Percentiles rank a stretch among this genome's conserved stretches.
phyloP scores from a whole-genome alignment of 2,329 filamentous ascomycete species.

The Trichoderma koningiopsis region DNA sequence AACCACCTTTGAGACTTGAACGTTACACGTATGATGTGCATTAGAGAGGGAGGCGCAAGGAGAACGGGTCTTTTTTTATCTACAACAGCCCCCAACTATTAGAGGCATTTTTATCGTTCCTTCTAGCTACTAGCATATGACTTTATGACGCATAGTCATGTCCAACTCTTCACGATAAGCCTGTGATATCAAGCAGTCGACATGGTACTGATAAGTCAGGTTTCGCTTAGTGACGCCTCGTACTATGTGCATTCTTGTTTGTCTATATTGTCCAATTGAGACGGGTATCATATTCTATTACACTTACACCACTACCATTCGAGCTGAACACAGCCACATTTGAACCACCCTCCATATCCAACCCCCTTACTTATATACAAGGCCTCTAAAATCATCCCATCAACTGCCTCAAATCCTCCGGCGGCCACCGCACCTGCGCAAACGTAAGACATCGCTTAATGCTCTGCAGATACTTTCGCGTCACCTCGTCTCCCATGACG shows the following conservation, averaged over 20 bases:
- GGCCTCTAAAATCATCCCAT: slow-evolving; percentile 64
- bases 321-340: neutral
- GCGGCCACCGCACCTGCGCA: slow-evolving; percentile 95
- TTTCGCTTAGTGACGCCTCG: neutral
- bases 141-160: neutral
- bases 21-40: slow-evolving; percentile 19
- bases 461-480: slow-evolving; percentile 93
- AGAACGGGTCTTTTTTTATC: slow-evolving; percentile 18
- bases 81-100: slow-evolving; percentile 1
- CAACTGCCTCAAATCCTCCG: slow-evolving; percentile 85
- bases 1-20: slow-evolving; percentile 24
- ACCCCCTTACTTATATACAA: neutral
- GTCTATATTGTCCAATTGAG: slow-evolving; percentile 6
- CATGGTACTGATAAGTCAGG: neutral
- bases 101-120: neutral
- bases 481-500: slow-evolving; percentile 96
- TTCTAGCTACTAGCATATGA: neutral
- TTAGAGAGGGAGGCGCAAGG: slow-evolving; percentile 25
- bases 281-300: slow-evolving; percentile 25
- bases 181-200: neutral
- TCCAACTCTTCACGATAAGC: neutral
- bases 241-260: slow-evolving; percentile 12
- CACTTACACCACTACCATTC: neutral
- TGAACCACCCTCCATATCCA: neutral
- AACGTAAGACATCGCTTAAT: slow-evolving; percentile 97